Conservation (phyloP, 306 rosid species). For the Trifolium subterraneum region DNA sequence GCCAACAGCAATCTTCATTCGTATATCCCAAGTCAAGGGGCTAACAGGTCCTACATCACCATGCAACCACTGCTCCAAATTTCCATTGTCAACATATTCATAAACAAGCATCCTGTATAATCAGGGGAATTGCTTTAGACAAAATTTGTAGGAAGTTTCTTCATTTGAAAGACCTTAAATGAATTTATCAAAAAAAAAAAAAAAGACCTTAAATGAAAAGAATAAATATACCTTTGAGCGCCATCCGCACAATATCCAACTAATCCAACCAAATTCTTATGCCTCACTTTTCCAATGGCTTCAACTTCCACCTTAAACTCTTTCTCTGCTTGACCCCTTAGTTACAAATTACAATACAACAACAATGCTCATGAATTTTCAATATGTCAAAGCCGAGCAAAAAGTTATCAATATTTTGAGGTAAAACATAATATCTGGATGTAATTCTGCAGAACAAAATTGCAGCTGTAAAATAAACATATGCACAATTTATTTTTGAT, state of each 20-base stretch:
- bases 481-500: slow-evolving; percentile 21
- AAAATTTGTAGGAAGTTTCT: slow-evolving; percentile 3
- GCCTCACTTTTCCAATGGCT: slow-evolving; percentile 98
- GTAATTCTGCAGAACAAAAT: not conserved
- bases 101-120: slow-evolving; percentile 90
- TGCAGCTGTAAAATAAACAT: not conserved
- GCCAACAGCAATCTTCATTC: slow-evolving; percentile 91
- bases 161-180: slow-evolving; percentile 23
- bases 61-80: slow-evolving; percentile 97
- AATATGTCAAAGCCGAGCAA: not conserved
- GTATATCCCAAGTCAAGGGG: slow-evolving; percentile 89
- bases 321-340: slow-evolving; percentile 92
- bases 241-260: slow-evolving; percentile 96
- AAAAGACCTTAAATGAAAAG: slow-evolving; percentile 33
- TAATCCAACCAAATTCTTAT: slow-evolving; percentile 94
- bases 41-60: slow-evolving; percentile 94
- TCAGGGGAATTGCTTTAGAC: slow-evolving; percentile 15
- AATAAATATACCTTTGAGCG: slow-evolving; percentile 65
- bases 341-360: slow-evolving; percentile 35
- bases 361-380: slow-evolving; percentile 26
- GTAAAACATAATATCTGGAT: not conserved
- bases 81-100: slow-evolving; percentile 93
- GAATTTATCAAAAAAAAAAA: no score
- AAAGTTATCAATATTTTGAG: not conserved
- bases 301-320: slow-evolving; percentile 99